Percentiles rank a stretch among this genome's conserved stretches.
Evolutionary conservation across 1,139 yeast species (phyloP).

Genomic region (Geotrichum cucujoidarum): DNA sequence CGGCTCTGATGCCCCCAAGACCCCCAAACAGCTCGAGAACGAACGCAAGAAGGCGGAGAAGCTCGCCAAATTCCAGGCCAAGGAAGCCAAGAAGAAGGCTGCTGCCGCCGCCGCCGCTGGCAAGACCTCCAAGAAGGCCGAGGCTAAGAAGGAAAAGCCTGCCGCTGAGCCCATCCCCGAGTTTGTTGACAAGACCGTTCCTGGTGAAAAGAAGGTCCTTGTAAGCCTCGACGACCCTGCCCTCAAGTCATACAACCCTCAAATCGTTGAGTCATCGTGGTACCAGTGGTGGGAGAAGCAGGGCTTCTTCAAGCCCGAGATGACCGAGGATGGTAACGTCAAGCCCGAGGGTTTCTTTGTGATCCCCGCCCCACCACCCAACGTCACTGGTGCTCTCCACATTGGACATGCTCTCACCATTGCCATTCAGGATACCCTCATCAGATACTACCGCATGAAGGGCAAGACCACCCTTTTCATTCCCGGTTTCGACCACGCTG

Average conservation of each 20-base stretch:
- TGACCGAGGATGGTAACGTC: conserved; percentile 63
- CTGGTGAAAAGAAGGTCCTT: conserved; percentile 87
- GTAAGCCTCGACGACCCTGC: conserved; percentile 87
- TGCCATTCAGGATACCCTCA: conserved; percentile 87
- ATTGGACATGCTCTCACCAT: conserved; percentile 98
- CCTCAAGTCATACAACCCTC: conserved; percentile 88
- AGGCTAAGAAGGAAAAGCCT: conserved; percentile 57
- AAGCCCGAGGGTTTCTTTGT: conserved; percentile 81
- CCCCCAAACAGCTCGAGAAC: conserved; percentile 59
- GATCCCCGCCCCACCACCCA: conserved; percentile 98
- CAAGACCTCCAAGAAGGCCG: conserved; percentile 37
- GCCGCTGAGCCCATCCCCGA: conserved; percentile 73
- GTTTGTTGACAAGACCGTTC: conserved; percentile 72
- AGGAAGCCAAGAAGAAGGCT: conserved; percentile 70
- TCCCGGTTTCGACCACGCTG: conserved; percentile 99
- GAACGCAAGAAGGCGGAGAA: conserved; percentile 97
- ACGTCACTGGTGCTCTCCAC: conserved; percentile 97
- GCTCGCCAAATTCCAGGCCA: conserved; percentile 88
- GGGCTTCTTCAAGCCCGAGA: conserved; percentile 85
- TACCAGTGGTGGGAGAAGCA: conserved; percentile 94
- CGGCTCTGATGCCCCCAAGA: conserved; percentile 31
- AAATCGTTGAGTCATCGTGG: conserved; percentile 95
- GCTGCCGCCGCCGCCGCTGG: conserved; percentile 39
- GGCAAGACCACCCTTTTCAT: conserved; percentile 89
- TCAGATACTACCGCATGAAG: conserved; percentile 94